These are phyloP conservation scores for Colletotrichum navitas DNA, from an alignment of 2,329 filamentous ascomycete genomes.

Conservation along the genomic window DNA sequence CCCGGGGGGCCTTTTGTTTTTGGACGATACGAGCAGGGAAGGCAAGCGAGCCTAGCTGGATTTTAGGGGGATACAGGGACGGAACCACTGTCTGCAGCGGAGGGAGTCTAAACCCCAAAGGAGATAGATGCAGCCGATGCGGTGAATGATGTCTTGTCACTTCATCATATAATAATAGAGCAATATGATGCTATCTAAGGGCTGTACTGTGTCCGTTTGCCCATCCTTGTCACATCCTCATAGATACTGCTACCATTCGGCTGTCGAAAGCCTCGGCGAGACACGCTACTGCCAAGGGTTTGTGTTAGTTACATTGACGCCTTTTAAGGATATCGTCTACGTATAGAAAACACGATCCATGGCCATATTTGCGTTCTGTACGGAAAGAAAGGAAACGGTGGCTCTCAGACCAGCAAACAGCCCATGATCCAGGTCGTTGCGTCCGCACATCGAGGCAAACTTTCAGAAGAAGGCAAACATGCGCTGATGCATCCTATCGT, in stretches of 20 bases:
- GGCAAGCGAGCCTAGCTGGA: background rate
- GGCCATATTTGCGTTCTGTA: background rate
- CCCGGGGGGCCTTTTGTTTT: slow-evolving; percentile 1
- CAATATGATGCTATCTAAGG: background rate
- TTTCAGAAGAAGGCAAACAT: slow-evolving; percentile 9
- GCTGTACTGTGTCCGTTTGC: background rate
- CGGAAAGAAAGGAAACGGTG: too few species aligned
- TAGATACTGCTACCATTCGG: too few species aligned
- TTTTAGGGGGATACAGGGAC: background rate
- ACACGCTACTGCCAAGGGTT: background rate
- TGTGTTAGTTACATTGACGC: background rate
- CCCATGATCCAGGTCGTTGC: too few species aligned
- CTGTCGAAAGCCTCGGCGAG: background rate
- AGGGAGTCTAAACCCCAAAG: too few species aligned
- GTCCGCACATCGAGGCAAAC: background rate
- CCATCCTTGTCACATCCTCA: too few species aligned
- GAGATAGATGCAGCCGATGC: background rate
- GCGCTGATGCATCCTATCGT: background rate
- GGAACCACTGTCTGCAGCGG: background rate
- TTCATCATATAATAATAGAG: background rate
- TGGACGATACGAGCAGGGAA: background rate
- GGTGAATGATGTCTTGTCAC: background rate
- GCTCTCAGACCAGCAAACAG: background rate
- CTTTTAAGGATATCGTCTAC: background rate
- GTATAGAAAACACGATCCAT: background rate